Conservation (phyloP, 2,329 filamentous ascomycete species). For the Stagonosporopsis vannaccii region DNA sequence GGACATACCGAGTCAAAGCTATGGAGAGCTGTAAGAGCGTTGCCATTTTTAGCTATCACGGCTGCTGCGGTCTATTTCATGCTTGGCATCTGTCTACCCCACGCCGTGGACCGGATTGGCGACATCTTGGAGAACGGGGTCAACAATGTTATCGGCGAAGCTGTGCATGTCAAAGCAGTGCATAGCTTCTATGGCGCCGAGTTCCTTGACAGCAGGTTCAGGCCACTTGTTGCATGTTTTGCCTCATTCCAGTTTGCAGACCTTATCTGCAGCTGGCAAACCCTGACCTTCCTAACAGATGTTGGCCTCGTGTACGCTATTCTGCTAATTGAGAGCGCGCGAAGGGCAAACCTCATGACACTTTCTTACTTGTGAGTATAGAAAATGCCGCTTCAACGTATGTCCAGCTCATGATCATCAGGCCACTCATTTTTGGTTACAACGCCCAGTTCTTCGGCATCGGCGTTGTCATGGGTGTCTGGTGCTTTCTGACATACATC, state of each 20-base stretch:
- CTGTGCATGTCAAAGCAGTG: constrained; percentile 7
- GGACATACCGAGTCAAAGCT: constrained; percentile 21
- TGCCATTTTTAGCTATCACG: constrained; percentile 20
- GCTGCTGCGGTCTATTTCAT: constrained; percentile 17
- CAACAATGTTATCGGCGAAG: constrained; percentile 14
- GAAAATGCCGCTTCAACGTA: neutral
- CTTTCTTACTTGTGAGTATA: constrained; percentile 15
- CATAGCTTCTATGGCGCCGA: constrained; percentile 20
- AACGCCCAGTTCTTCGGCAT: constrained; percentile 21
- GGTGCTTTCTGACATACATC: constrained; percentile 22
- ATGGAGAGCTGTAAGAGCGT: constrained; percentile 14
- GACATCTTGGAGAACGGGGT: constrained; percentile 17
- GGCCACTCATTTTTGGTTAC: constrained; percentile 22
- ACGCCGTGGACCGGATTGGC: neutral
- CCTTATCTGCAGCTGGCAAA: constrained; percentile 19
- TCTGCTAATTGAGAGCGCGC: constrained; percentile 22
- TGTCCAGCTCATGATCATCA: neutral
- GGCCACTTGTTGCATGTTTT: constrained; percentile 17
- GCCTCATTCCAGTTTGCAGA: constrained; percentile 24
- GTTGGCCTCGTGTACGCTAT: constrained; percentile 18
- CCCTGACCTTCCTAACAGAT: constrained; percentile 22
- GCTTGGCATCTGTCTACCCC: constrained; percentile 8
- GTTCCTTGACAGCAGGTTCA: constrained; percentile 20
- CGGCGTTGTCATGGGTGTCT: constrained; percentile 19
- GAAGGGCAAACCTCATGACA: constrained; percentile 20